A percentile compares a stretch with the other conserved stretches of the same genome.
phyloP scores from a whole-genome alignment of 2,329 filamentous ascomycete genomes.

The Trichothecium roseum region DNA sequence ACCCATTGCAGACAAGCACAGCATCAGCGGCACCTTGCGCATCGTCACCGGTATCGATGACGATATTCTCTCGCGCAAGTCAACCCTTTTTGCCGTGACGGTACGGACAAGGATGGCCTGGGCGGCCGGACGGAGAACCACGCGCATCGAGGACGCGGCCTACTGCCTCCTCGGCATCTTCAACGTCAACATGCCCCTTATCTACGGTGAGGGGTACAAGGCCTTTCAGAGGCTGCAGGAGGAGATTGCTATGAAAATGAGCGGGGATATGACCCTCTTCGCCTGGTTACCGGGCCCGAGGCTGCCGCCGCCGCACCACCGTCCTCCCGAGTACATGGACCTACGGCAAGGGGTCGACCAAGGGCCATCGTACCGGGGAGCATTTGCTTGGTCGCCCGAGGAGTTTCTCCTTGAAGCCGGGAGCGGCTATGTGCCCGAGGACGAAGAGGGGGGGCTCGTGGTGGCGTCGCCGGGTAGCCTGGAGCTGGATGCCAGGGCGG shows the following conservation, averaged over 20 bases:
- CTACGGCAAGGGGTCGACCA: too few species aligned
- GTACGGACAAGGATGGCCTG: slow-evolving; percentile 13
- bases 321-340: too few species aligned
- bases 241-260: slow-evolving; percentile 9
- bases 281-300: slow-evolving; percentile 8
- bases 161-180: slow-evolving; percentile 19
- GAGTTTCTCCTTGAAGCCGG: not conserved
- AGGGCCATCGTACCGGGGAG: not conserved
- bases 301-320: not conserved
- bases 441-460: too few species aligned
- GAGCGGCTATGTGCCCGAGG: too few species aligned
- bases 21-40: too few species aligned
- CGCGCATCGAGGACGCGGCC: slow-evolving; percentile 15
- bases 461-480: too few species aligned
- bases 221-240: slow-evolving; percentile 14
- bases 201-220: slow-evolving; percentile 15
- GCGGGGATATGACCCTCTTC: slow-evolving; percentile 12
- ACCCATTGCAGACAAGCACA: too few species aligned
- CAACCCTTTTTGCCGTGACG: slow-evolving; percentile 4
- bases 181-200: slow-evolving; percentile 16
- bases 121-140: slow-evolving; percentile 14
- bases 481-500: too few species aligned
- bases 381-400: not conserved
- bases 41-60: slow-evolving; percentile 12
- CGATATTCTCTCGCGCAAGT: slow-evolving; percentile 6